These are phyloP conservation scores for Thinopyrum obtusiflorum DNA, from an alignment of 202 grass and related monocot genomes.

Conservation along the genomic window DNA sequence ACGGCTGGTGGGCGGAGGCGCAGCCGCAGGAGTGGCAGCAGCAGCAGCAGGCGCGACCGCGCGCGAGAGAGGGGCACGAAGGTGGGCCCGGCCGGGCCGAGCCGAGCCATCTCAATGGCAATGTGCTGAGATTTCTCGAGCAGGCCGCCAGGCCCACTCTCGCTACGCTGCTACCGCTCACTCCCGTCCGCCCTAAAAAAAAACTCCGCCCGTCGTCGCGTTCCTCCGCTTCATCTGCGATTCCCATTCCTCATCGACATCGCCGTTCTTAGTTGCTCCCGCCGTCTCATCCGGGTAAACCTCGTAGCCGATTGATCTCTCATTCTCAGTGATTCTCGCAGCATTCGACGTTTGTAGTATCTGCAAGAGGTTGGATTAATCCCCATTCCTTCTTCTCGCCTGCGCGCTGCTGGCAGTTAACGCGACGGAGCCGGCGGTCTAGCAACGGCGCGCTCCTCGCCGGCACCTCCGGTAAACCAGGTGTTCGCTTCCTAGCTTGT, in stretches of 20 bases:
- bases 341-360: neutral
- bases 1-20: neutral
- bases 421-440: neutral
- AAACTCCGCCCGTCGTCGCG: too few relatives aligned
- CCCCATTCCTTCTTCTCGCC: neutral
- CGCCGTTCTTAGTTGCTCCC: neutral
- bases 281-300: neutral
- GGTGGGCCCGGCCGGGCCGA: too few relatives aligned
- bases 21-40: too few relatives aligned
- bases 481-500: neutral
- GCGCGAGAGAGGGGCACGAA: neutral
- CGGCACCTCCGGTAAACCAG: too few relatives aligned
- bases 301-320: neutral
- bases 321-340: neutral
- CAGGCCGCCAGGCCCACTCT: neutral
- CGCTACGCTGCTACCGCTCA: too few relatives aligned
- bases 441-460: neutral
- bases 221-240: neutral
- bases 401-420: neutral
- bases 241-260: neutral
- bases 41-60: neutral
- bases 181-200: too few relatives aligned
- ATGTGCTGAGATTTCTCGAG: neutral
- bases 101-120: neutral
- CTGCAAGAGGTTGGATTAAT: neutral